Base-by-base conservation (phyloP, 306 rosid species). In the Glycine tomentella region DNA sequence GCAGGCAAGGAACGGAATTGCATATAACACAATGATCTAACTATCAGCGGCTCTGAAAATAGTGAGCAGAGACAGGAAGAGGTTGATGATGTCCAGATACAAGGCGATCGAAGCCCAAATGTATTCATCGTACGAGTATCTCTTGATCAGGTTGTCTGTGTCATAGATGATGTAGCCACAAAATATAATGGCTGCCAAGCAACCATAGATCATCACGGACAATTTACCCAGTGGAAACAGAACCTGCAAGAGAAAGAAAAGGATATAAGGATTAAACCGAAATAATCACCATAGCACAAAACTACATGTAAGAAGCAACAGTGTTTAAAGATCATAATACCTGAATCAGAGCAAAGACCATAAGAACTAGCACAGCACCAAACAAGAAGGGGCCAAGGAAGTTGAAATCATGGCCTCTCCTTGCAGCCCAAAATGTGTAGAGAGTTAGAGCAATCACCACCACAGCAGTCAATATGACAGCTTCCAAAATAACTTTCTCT, bases 341-440 rank as follows among this genome's bases (percentile, higher is more conserved):
- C 98, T 95, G 99, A 85, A 95, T 89, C 25, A 95, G 1, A 15
- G 85, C 84, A 36, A 91, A 95, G 61, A 95, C 91, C 70, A 95
- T 73, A 33, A 95, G 96, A 75, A 95, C 87, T 3, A 95, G 55
- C 68, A 95, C 3, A 12, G 98, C 92, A 16, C 99, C 96, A 1
- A 87, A 84, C 87, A 95, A 82, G 87, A 95, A 95, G 15, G 99
- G 99, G 38, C 99, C 99, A 20, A 95, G 98, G 56, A 93, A 95
- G 87, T 76, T 90, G 91, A 95, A 95, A 73, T 95, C 99, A 0
- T 91, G 82, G 80, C 99, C 99, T 67, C 90, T 93, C 84, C 74
- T 90, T 42, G 98, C 98, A 3, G 98, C 99, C 99, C 99, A 93
- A 68, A 95, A 95, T 34, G 99, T 95, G 91, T 95, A 95, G 12